These are phyloP conservation scores for Penicillium ochrochloron DNA, from an alignment of 495 filamentous ascomycete species.

Conservation along the genomic window DNA sequence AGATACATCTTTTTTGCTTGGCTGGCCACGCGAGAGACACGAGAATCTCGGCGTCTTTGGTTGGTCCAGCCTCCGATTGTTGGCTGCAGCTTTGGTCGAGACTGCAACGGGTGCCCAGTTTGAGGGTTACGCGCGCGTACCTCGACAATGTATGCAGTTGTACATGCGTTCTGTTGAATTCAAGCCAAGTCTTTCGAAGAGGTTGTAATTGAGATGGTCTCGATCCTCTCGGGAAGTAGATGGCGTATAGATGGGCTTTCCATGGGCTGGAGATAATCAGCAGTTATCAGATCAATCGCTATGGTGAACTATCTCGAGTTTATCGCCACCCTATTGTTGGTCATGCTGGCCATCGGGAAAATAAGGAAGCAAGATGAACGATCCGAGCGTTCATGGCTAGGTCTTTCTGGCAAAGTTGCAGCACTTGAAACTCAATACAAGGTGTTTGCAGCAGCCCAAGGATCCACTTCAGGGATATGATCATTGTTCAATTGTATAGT, in stretches of 20 bases:
- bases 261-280: not conserved
- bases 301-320: not conserved
- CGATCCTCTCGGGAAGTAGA: not conserved
- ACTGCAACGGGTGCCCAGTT: conserved; percentile 24
- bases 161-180: conserved; percentile 1
- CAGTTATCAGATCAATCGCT: not conserved
- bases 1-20: conserved; percentile 27
- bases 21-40: conserved; percentile 32
- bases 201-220: not conserved
- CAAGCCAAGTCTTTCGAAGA: not conserved
- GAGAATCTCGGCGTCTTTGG: conserved; percentile 18
- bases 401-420: conserved; percentile 20
- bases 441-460: conserved; percentile 20
- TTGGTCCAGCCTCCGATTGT: conserved; percentile 22
- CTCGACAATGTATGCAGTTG: conserved; percentile 12
- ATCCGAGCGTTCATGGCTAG: conserved; percentile 19
- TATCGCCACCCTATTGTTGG: conserved; percentile 10
- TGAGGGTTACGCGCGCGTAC: conserved; percentile 20
- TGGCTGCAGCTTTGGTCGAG: conserved; percentile 31
- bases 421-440: conserved; percentile 15
- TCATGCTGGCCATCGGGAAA: conserved; percentile 23
- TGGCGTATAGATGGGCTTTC: not conserved
- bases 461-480: conserved; percentile 20
- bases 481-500: conserved; percentile 15
- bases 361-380: conserved; percentile 24